Evolutionary conservation across 2,329 filamentous ascomycete genomes (phyloP).

Genomic region (Cryphonectria nitschkei): DNA sequence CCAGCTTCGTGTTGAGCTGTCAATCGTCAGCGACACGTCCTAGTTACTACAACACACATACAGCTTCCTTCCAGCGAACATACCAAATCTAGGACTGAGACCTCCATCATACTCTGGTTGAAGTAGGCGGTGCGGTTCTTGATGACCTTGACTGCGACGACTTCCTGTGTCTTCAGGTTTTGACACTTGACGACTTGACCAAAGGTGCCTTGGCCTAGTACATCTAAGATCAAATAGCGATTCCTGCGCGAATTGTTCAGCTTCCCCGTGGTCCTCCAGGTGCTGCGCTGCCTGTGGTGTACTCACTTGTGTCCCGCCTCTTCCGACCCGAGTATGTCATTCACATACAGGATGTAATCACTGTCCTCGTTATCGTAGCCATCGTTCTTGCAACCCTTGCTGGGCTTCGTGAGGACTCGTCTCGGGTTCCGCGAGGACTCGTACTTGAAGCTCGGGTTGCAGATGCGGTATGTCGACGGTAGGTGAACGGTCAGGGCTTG

Average conservation of each 20-base stretch:
- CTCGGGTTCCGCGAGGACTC: slow-evolving; percentile 96
- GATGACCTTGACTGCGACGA: slow-evolving; percentile 98
- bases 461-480: slow-evolving; percentile 95
- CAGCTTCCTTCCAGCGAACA: slow-evolving; percentile 34
- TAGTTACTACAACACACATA: not conserved
- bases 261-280: not conserved
- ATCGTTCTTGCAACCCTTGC: slow-evolving; percentile 98
- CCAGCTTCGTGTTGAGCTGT: slow-evolving; percentile 94
- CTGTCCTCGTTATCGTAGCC: slow-evolving; percentile 99
- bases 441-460: slow-evolving; percentile 97
- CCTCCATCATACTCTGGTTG: slow-evolving; percentile 99
- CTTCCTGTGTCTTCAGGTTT: slow-evolving; percentile 96
- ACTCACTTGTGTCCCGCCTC: slow-evolving; percentile 94
- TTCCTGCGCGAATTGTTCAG: slow-evolving; percentile 59
- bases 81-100: slow-evolving; percentile 94
- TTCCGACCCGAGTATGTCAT: slow-evolving; percentile 96
- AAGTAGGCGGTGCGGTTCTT: slow-evolving; percentile 99
- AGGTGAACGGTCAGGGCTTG: slow-evolving; percentile 94
- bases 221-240: slow-evolving; percentile 94
- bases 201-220: slow-evolving; percentile 95
- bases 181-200: slow-evolving; percentile 99
- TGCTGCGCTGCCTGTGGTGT: not conserved
- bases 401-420: slow-evolving; percentile 94
- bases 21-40: slow-evolving; percentile 16
- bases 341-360: slow-evolving; percentile 98